A percentile compares a stretch with the other conserved stretches of the same genome.
These are phyloP conservation scores for Flaveria linearis DNA, from an alignment of 129 eudicot genomes.

Conservation along the genomic window DNA sequence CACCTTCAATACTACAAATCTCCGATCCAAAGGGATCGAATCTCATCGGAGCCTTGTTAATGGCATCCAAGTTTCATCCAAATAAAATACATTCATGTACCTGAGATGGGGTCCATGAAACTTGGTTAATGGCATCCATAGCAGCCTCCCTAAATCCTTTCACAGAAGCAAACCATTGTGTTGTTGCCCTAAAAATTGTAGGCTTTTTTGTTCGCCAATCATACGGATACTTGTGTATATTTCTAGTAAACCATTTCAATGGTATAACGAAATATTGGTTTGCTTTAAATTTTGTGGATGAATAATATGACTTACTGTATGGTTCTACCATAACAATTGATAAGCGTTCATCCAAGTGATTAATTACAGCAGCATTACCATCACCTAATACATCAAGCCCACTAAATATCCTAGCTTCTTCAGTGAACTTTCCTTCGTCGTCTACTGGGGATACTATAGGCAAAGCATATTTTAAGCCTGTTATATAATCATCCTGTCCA, in stretches of 20 bases:
- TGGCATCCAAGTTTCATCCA: background rate
- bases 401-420: conserved; percentile 77
- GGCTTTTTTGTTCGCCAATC: conserved; percentile 99
- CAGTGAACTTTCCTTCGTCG: conserved; percentile 81
- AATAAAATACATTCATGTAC: conserved; percentile 33
- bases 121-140: conserved; percentile 79
- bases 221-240: conserved; percentile 83
- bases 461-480: conserved; percentile 88
- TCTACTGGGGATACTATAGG: conserved; percentile 89
- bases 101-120: conserved; percentile 89
- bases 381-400: conserved; percentile 88
- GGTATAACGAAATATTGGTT: background rate
- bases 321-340: conserved; percentile 87
- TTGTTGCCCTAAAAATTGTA: conserved; percentile 96
- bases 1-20: too few relatives aligned
- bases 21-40: too few relatives aligned
- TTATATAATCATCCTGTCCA: conserved; percentile 91
- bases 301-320: conserved; percentile 62
- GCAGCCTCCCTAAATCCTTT: conserved; percentile 91
- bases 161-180: conserved; percentile 99
- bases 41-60: too few relatives aligned
- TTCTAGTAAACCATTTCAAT: background rate
- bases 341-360: conserved; percentile 62
- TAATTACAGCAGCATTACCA: conserved; percentile 84
- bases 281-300: conserved; percentile 5